Base-by-base conservation (phyloP, 208 protist genomes). In the Phytomonas francai region DNA sequence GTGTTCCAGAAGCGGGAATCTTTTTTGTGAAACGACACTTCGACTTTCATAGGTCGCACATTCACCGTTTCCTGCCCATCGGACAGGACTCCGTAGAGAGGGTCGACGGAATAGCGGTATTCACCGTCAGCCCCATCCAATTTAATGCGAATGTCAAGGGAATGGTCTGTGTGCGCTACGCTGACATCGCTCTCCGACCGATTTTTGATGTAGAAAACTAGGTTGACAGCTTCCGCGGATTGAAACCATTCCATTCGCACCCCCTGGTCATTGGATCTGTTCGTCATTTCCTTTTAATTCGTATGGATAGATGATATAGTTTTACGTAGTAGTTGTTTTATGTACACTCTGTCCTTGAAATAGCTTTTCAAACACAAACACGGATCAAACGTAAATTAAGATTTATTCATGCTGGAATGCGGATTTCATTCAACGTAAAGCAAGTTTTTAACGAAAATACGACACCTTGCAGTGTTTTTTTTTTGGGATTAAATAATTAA, bases 231-330 rank as follows among this genome's bases (percentile, higher is more conserved):
- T 16, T 78, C 71, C 6, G 67, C 68, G 14, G 85, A 88, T 73
- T 97, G 94, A 71, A 93, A 97, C 91, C 92, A 97, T 68, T 97
- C 94, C 71, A 83, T 86, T 51, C 85, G 84, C 57, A 93, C 85
- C 36, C 73, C 69, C 0, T 76, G 80, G 9, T 1, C 4, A 3
- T 0, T 60, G 22, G 65, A 22, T 27, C 1, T 45, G 30, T 25
- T n/a, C 0, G 11, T 25, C 61, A 45, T 29, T 65, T 16, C 6
- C 3, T 14, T 42, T 32, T 0, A 54, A n/a, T 29, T 19, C 8
- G 5, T 57, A 29, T 3, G 19, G 30, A 51, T 70, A 9, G 31
- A 28, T 27, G 2, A 34, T 4, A 22, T 8, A 32, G 25, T 51
- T 51, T 9, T 51, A 34, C 45, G 16, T 33, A 49, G n/a, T n/a